Percentiles rank a stretch among this genome's conserved stretches.
phyloP scores from a whole-genome alignment of 164 flowering plant genomes.

The Liriodendron chinense region DNA sequence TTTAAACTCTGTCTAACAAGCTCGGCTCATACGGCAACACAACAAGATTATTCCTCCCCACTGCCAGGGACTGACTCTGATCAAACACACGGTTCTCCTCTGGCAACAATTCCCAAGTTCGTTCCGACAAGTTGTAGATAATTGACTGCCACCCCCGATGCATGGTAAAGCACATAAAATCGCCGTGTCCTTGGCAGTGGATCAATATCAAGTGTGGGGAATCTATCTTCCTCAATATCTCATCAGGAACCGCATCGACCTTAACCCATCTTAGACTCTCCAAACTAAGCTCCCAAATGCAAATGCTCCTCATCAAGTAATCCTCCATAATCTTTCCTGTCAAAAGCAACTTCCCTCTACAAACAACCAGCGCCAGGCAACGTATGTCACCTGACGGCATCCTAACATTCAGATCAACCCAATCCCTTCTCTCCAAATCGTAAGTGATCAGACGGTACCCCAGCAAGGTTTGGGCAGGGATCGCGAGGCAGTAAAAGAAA shows the following conservation, averaged over 20 bases:
- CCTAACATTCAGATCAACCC: conserved; percentile 28
- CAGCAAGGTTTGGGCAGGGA: conserved; percentile 20
- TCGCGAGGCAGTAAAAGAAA: conserved; percentile 27
- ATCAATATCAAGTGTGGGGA: conserved; percentile 24
- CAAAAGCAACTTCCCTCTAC: conserved; percentile 23
- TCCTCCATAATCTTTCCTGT: conserved; percentile 33
- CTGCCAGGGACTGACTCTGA: conserved; percentile 18
- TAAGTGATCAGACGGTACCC: conserved; percentile 21
- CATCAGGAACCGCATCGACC: conserved; percentile 25
- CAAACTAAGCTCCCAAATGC: conserved; percentile 28
- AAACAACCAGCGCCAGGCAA: conserved; percentile 26
- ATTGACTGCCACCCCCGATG: conserved; percentile 31
- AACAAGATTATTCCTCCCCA: conserved; percentile 25
- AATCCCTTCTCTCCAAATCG: conserved; percentile 18
- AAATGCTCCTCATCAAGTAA: conserved; percentile 26
- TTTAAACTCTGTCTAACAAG: conserved; percentile 20
- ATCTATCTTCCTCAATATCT: conserved; percentile 24
- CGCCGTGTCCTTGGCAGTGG: conserved; percentile 30
- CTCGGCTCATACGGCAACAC: conserved; percentile 26
- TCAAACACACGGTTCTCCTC: conserved; percentile 18
- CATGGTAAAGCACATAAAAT: conserved; percentile 29
- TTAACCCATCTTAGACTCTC: conserved; percentile 23
- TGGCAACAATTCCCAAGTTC: conserved; percentile 19
- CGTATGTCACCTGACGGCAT: conserved; percentile 23
- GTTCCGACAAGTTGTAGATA: conserved; percentile 19